A percentile compares a stretch with the other conserved stretches of the same genome.
These are phyloP conservation scores for Pelargonium fulgidum DNA, from an alignment of 441 rosid genomes.

Conservation along the genomic window DNA sequence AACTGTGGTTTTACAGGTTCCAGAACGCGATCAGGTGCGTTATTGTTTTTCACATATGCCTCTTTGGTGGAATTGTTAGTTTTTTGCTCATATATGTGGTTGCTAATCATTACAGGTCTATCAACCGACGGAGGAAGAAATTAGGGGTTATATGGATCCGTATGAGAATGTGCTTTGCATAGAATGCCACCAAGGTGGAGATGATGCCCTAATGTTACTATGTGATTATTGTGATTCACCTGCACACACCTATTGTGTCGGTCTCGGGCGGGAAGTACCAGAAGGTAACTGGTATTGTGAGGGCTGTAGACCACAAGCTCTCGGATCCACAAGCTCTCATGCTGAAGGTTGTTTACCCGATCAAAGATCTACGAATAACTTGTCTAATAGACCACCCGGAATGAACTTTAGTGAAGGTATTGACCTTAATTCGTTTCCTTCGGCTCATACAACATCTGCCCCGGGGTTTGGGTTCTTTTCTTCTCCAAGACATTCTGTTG, in stretches of 20 bases:
- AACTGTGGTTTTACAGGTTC: slow-evolving; percentile 63
- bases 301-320: slow-evolving; percentile 80
- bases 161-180: slow-evolving; percentile 86
- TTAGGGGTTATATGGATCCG: slow-evolving; percentile 85
- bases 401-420: slow-evolving; percentile 41
- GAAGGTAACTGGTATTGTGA: slow-evolving; percentile 99
- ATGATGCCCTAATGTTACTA: slow-evolving; percentile 92
- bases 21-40: slow-evolving; percentile 87
- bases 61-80: slow-evolving; percentile 2
- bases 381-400: slow-evolving; percentile 35
- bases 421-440: slow-evolving; percentile 38
- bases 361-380: slow-evolving; percentile 42
- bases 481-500: slow-evolving; percentile 47
- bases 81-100: slow-evolving; percentile 17
- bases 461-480: slow-evolving; percentile 8
- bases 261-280: slow-evolving; percentile 89
- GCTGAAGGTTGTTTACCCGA: slow-evolving; percentile 42
- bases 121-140: slow-evolving; percentile 96
- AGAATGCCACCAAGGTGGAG: slow-evolving; percentile 92
- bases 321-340: slow-evolving; percentile 64
- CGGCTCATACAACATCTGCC: slow-evolving; percentile 44
- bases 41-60: slow-evolving; percentile 12
- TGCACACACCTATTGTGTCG: slow-evolving; percentile 94
- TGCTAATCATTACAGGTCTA: slow-evolving; percentile 56
- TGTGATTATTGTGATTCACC: slow-evolving; percentile 98